These are phyloP conservation scores for Tephrocybe rancida DNA, from an alignment of 768 basidiomycete genomes.

Conservation along the genomic window DNA sequence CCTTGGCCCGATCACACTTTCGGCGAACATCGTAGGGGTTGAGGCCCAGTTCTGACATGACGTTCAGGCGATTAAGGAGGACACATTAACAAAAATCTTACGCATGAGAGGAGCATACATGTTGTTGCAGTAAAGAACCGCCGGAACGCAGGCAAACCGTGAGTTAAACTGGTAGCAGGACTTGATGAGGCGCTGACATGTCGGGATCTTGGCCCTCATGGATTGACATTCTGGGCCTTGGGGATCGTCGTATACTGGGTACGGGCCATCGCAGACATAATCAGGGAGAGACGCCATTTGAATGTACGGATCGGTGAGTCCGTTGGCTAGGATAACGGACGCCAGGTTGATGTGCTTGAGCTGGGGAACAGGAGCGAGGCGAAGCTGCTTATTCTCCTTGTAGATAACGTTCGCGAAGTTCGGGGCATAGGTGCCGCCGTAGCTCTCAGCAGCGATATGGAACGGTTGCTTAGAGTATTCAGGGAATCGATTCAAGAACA, in stretches of 20 bases:
- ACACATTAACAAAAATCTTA: constrained; percentile 36
- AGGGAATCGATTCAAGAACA: constrained; percentile 78
- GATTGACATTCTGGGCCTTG: constrained; percentile 66
- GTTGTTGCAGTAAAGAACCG: constrained; percentile 79
- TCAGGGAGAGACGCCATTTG: constrained; percentile 86
- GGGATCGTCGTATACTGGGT: constrained; percentile 76
- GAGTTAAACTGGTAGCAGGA: constrained; percentile 67
- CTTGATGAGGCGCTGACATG: constrained; percentile 74
- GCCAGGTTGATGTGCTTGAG: constrained; percentile 78
- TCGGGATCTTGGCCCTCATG: constrained; percentile 64
- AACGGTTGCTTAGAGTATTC: constrained; percentile 71
- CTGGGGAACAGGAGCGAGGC: constrained; percentile 42
- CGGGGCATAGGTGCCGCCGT: constrained; percentile 80
- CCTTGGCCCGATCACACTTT: constrained; percentile 69
- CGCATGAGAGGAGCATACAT: constrained; percentile 72
- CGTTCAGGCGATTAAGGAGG: no score
- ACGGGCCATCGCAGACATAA: constrained; percentile 81
- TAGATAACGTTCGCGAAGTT: constrained; percentile 85
- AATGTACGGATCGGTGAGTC: constrained; percentile 78
- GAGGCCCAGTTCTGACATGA: constrained; percentile 56
- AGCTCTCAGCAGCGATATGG: constrained; percentile 83
- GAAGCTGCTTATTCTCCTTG: constrained; percentile 69
- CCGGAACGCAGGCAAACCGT: constrained; percentile 71
- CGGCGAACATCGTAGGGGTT: constrained; percentile 91
- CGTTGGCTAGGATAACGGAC: constrained; percentile 87